Evolutionary conservation across 75 land plant species (phyloP).

Genomic region (Chamaecyparis obtusa): DNA sequence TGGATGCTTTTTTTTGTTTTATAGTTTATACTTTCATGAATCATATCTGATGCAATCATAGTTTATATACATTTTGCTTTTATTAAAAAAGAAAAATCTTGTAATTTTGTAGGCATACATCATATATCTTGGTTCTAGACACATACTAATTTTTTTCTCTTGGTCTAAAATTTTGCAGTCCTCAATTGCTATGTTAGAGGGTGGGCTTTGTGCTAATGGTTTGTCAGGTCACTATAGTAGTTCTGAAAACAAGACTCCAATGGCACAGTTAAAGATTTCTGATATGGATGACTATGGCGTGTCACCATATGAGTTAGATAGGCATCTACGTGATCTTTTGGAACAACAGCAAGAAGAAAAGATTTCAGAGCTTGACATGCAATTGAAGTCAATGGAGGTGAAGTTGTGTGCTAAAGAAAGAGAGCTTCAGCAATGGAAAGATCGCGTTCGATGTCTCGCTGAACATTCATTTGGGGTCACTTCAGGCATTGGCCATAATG

Average conservation of each 20-base stretch:
- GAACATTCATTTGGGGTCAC: not conserved
- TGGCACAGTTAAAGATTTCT: not conserved
- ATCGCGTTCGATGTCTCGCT: not conserved
- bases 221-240: conserved; percentile 1
- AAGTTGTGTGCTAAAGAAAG: conserved; percentile 4
- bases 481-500: not conserved
- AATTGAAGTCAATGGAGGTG: not conserved
- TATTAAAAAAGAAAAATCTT: not conserved
- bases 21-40: too few relatives aligned
- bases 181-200: not conserved
- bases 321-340: not conserved
- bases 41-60: not conserved
- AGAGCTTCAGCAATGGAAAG: conserved; percentile 11
- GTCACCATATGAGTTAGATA: conserved; percentile 11
- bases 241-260: not conserved
- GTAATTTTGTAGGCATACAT: not conserved
- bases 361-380: not conserved
- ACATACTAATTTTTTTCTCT: not conserved
- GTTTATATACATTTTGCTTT: not conserved
- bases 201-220: conserved; percentile 3
- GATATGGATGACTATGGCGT: not conserved
- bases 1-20: not conserved
- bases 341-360: conserved; percentile 6
- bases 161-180: conserved; percentile 2
- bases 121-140: not conserved